phyloP scores from a whole-genome alignment of 2,329 filamentous ascomycete species.

The Cryphonectria radicalis region DNA sequence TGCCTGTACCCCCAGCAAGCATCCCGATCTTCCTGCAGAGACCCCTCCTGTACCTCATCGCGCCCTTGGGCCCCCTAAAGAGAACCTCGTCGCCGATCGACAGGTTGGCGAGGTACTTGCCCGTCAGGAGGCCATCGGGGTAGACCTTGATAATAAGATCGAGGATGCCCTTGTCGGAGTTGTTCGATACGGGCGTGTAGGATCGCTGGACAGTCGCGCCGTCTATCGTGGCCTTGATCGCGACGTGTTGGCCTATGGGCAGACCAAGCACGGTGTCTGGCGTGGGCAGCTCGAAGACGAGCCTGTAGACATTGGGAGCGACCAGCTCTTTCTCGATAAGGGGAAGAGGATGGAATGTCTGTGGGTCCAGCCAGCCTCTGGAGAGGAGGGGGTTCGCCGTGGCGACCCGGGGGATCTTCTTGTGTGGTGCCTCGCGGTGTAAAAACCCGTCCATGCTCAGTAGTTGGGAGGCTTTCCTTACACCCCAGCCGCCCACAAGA shows the following conservation, averaged over 20 bases:
- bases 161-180: slow-evolving; percentile 51
- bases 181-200: slow-evolving; percentile 59
- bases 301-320: slow-evolving; percentile 50
- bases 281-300: slow-evolving; percentile 53
- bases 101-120: slow-evolving; percentile 51
- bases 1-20: slow-evolving; percentile 57
- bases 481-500: slow-evolving; percentile 38
- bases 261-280: slow-evolving; percentile 52
- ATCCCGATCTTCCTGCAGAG: slow-evolving; percentile 54
- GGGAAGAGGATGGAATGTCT: slow-evolving; percentile 51
- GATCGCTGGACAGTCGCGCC: slow-evolving; percentile 53
- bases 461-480: slow-evolving; percentile 38
- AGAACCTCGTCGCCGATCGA: slow-evolving; percentile 53
- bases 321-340: slow-evolving; percentile 46
- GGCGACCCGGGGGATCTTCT: slow-evolving; percentile 44
- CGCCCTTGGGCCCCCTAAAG: slow-evolving; percentile 61
- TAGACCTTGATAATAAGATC: slow-evolving; percentile 59
- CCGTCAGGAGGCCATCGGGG: slow-evolving; percentile 54
- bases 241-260: slow-evolving; percentile 61
- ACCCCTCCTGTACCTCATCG: slow-evolving; percentile 54
- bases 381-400: slow-evolving; percentile 45
- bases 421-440: slow-evolving; percentile 43
- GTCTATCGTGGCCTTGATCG: slow-evolving; percentile 53
- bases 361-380: slow-evolving; percentile 54
- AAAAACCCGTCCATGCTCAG: slow-evolving; percentile 40